Base-by-base conservation (phyloP, 495 filamentous ascomycete species). In the Neurospora intermedia region DNA sequence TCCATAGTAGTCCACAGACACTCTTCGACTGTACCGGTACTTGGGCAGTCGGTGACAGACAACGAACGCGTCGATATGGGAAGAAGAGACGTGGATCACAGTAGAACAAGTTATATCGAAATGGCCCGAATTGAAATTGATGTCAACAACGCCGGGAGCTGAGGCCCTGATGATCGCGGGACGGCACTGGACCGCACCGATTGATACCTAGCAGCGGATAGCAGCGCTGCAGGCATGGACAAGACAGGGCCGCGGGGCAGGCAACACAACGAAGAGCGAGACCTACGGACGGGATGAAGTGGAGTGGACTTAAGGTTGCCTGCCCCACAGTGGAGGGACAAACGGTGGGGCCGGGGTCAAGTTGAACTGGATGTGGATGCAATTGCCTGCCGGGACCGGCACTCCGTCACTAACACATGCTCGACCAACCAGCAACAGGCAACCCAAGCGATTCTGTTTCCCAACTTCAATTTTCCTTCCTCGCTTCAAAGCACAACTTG, bases 1-100 rank as follows among this genome's bases (percentile, higher is more conserved):
- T 59, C 74, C 78, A 79, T 80, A 66, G 54, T 80, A 66, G 54
- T 66, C 54, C 54, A 66, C 54, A 18, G 6, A 62, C 35, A 62
- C 54, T 62, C 27, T 31, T 15, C 1, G 0, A 2, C 1, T 31
- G 1, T 7, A 35, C 27, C 54, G 27, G 27, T 66, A 27, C 23
- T 66, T 13, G 54, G 54, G 54, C 23, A 35, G 54, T 66, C 27
- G 15, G 54, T 18, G 18, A 18, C 15, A 38, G 54, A 31, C 13
- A 66, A 15, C 54, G 54, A 18, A 5, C 27, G 27, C 54, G 54
- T 35, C 54, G 35, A 6, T 18, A 35, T 27, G 27, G 6, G 6
- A 66, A 62, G 23, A 62, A 16, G 54, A 35, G 54, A 35, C 6
- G 31, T 18, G 54, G 54, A 35, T 38, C 54, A 31, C 18, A 4